Evolutionary conservation across 352 stramenopile genomes (phyloP).

Genomic region (Albugo laibachii): DNA sequence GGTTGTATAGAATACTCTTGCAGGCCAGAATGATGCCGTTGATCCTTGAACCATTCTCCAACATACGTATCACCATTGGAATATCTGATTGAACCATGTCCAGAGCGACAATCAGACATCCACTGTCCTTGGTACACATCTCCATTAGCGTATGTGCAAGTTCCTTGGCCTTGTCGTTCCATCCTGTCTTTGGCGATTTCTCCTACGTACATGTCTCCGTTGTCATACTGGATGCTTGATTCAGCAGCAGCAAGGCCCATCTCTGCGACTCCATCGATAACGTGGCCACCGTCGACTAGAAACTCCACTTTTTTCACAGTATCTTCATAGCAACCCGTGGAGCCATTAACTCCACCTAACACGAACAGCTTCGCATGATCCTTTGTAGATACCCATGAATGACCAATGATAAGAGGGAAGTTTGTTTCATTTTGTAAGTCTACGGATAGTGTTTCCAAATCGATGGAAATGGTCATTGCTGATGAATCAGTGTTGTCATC

Average conservation of each 20-base stretch:
- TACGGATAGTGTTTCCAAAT: neutral
- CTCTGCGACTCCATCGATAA: constrained; percentile 12
- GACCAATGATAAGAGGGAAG: constrained; percentile 20
- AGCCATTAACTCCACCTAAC: constrained; percentile 3
- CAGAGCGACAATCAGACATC: constrained; percentile 21
- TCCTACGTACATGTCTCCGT: constrained; percentile 50
- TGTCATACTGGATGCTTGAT: constrained; percentile 10
- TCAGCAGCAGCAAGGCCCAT: constrained; percentile 21
- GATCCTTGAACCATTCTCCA: constrained; percentile 39
- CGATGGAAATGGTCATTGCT: neutral
- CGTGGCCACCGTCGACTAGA: constrained; percentile 15
- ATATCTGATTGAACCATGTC: constrained; percentile 33
- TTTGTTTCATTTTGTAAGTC: neutral
- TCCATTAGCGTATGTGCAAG: constrained; percentile 17
- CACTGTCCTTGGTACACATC: constrained; percentile 52
- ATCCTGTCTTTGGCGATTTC: constrained; percentile 10
- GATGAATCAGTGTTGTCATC: neutral
- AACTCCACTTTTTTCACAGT: constrained; percentile 10
- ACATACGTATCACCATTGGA: constrained; percentile 34
- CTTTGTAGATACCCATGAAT: constrained; percentile 17
- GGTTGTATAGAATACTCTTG: constrained; percentile 33
- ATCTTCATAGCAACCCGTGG: constrained; percentile 3
- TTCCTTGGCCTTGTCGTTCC: constrained; percentile 31
- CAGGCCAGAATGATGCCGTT: constrained; percentile 36
- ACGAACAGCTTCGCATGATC: constrained; percentile 12